A percentile compares a stretch with the other conserved stretches of the same genome.
These are phyloP conservation scores for Volvox reticuliferus DNA, from an alignment of 139 green algal genomes.

Conservation along the genomic window DNA sequence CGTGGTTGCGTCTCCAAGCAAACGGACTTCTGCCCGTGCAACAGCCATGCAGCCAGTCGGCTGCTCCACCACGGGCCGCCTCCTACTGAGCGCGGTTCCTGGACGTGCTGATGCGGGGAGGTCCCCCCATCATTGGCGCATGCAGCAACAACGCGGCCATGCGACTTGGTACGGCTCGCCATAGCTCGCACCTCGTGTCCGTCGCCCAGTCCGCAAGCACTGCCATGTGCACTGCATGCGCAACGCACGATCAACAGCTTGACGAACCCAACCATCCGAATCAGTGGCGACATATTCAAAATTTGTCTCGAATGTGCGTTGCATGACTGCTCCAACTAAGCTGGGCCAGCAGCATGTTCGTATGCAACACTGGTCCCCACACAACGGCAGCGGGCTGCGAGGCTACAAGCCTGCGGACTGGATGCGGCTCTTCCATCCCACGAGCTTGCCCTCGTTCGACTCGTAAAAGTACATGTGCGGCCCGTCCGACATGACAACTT, in stretches of 20 bases:
- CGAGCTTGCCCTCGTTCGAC: conserved; percentile 43
- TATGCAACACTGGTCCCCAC: neutral
- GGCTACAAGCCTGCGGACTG: conserved; percentile 7
- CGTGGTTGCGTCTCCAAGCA: too few relatives aligned
- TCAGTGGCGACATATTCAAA: neutral
- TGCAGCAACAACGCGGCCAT: too few relatives aligned
- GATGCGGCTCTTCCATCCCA: conserved; percentile 40
- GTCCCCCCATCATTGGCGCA: too few relatives aligned
- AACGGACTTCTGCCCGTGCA: too few relatives aligned
- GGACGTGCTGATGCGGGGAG: too few relatives aligned
- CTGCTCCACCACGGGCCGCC: too few relatives aligned
- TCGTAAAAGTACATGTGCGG: conserved; percentile 48
- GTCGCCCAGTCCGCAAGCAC: neutral
- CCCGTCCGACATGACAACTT: conserved; percentile 44
- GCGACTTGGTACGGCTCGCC: too few relatives aligned
- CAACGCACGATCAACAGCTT: neutral
- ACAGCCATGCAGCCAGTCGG: too few relatives aligned
- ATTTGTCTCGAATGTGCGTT: neutral
- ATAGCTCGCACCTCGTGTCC: too few relatives aligned
- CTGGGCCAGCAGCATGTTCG: neutral
- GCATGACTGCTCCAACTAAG: neutral
- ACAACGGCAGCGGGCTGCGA: neutral
- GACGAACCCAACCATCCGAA: neutral
- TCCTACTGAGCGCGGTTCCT: too few relatives aligned
- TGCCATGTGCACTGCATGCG: too few relatives aligned